phyloP scores from a whole-genome alignment of 495 filamentous ascomycete species.

The Halenospora varia region DNA sequence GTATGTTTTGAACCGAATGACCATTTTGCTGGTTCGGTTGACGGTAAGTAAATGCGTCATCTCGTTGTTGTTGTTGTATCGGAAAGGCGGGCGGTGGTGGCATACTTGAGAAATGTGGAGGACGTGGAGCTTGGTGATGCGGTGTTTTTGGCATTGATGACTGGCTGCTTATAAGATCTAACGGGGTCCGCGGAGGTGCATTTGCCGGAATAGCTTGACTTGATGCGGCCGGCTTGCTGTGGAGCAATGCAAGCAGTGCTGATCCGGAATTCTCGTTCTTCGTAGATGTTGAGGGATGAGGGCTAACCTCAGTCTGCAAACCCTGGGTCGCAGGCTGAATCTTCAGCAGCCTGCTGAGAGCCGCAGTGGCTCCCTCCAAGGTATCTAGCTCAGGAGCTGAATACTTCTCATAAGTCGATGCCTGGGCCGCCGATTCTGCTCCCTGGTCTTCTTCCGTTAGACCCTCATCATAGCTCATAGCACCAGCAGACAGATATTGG shows the following conservation, averaged over 20 bases:
- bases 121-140: conserved; percentile 24
- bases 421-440: conserved; percentile 10
- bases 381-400: conserved; percentile 35
- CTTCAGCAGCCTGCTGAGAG: conserved; percentile 61
- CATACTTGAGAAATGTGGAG: conserved; percentile 18
- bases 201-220: conserved; percentile 16
- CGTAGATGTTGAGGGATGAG: conserved; percentile 10
- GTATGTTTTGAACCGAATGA: not conserved
- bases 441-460: conserved; percentile 28
- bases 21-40: conserved; percentile 8
- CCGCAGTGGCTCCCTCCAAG: conserved; percentile 54
- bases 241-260: conserved; percentile 56
- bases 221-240: conserved; percentile 24
- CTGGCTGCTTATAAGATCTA: conserved; percentile 25
- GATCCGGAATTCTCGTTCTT: conserved; percentile 35
- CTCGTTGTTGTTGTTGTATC: conserved; percentile 9
- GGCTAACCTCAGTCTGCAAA: conserved; percentile 29
- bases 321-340: conserved; percentile 49
- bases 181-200: conserved; percentile 25
- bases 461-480: conserved; percentile 19
- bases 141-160: conserved; percentile 31
- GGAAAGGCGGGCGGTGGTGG: conserved; percentile 27
- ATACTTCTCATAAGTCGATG: conserved; percentile 38
- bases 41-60: conserved; percentile 16
- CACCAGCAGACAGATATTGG: conserved; percentile 19